These are phyloP conservation scores for Suillus americanus DNA, from an alignment of 768 basidiomycete species.

Conservation along the genomic window DNA sequence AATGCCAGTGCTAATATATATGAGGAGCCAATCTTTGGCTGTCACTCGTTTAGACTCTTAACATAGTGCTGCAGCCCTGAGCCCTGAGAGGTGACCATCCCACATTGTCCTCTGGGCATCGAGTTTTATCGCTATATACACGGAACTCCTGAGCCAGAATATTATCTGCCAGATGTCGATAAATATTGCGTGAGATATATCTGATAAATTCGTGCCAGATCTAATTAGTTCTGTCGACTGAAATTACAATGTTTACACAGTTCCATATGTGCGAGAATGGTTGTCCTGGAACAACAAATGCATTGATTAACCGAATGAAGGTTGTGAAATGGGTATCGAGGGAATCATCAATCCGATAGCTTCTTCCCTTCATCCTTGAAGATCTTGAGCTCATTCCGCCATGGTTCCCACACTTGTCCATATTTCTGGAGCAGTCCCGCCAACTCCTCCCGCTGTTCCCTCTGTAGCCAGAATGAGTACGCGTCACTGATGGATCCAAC, in stretches of 20 bases:
- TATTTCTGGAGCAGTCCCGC: constrained; percentile 77
- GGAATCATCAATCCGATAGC: constrained; percentile 33
- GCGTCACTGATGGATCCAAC: constrained; percentile 6
- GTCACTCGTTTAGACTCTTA: neutral
- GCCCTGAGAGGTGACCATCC: neutral
- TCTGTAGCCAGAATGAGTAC: constrained; percentile 40
- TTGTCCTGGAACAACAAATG: neutral
- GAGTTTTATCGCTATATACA: neutral
- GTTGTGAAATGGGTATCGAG: neutral
- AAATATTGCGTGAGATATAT: neutral
- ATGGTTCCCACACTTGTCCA: constrained; percentile 83
- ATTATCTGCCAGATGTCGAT: neutral
- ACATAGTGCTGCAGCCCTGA: neutral
- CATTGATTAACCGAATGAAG: neutral
- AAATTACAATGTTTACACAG: constrained; percentile 5
- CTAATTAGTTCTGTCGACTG: neutral
- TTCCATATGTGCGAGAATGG: neutral
- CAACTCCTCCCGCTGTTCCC: constrained; percentile 83
- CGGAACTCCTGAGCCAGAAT: neutral
- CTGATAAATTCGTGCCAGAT: neutral
- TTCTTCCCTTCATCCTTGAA: constrained; percentile 75
- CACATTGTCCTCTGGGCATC: neutral
- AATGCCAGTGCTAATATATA: neutral
- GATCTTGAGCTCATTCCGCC: constrained; percentile 75
- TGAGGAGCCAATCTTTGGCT: neutral